A percentile compares a stretch with the other conserved stretches of the same genome.
Evolutionary conservation across 1,284 basidiomycete genomes (phyloP).

Genomic region (Marasmius fiardii): DNA sequence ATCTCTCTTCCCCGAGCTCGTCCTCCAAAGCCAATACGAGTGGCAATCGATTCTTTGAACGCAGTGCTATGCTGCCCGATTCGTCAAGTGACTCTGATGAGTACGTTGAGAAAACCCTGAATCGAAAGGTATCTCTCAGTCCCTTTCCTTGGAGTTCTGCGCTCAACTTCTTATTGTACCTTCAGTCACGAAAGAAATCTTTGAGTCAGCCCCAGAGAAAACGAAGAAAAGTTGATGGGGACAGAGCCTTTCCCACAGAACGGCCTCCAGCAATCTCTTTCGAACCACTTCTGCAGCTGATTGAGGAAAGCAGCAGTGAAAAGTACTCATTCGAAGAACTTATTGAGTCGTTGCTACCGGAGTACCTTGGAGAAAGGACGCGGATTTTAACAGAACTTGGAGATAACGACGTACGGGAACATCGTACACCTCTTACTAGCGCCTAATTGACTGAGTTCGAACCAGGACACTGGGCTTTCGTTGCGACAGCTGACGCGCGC

Average conservation of each 20-base stretch:
- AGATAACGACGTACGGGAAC: slow-evolving; percentile 29
- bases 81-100: slow-evolving; percentile 7
- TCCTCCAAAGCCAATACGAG: neutral
- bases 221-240: slow-evolving; percentile 6
- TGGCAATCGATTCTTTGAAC: too few relatives aligned
- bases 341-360: slow-evolving; percentile 31
- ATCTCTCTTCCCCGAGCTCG: neutral
- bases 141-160: neutral
- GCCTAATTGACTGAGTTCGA: neutral
- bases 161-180: neutral
- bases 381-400: slow-evolving; percentile 22
- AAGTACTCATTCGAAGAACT: slow-evolving; percentile 31
- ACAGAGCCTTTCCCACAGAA: neutral
- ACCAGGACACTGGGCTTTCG: slow-evolving; percentile 28
- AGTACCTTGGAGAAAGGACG: slow-evolving; percentile 29
- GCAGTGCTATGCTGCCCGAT: slow-evolving; percentile 12
- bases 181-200: slow-evolving; percentile 2
- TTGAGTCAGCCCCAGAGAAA: neutral
- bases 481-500: slow-evolving; percentile 35
- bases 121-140: neutral
- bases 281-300: slow-evolving; percentile 20
- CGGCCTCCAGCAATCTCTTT: slow-evolving; percentile 6
- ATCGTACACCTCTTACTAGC: slow-evolving; percentile 4
- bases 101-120: neutral
- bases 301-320: slow-evolving; percentile 5